Evolutionary conservation across 1,284 basidiomycete species (phyloP).

Genomic region (Sutorius eximius): DNA sequence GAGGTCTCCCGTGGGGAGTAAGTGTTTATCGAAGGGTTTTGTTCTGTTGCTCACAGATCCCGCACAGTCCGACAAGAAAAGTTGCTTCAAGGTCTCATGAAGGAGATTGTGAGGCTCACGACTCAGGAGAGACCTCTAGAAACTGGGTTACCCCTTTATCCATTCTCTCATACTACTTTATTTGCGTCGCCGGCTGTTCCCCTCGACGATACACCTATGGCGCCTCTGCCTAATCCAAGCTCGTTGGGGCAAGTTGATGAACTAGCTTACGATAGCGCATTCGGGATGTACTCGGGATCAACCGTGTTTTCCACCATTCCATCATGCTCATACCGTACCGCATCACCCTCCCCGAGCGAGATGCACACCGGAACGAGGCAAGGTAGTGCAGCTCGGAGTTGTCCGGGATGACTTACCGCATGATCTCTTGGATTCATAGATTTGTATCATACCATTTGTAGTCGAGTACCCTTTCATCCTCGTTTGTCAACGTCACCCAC

Average conservation of each 20-base stretch:
- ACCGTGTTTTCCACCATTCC: slow-evolving; percentile 2
- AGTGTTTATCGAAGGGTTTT: slow-evolving; percentile 32
- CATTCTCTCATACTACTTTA: slow-evolving; percentile 67
- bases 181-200: slow-evolving; percentile 46
- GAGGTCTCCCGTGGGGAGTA: slow-evolving; percentile 80
- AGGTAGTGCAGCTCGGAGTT: slow-evolving; percentile 12
- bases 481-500: neutral
- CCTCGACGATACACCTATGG: slow-evolving; percentile 28
- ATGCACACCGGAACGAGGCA: slow-evolving; percentile 6
- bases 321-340: slow-evolving; percentile 7
- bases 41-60: slow-evolving; percentile 16
- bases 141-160: slow-evolving; percentile 74
- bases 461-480: neutral
- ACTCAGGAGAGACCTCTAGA: slow-evolving; percentile 73
- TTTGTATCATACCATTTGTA: slow-evolving; percentile 11
- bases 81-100: slow-evolving; percentile 78
- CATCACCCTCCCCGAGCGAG: slow-evolving; percentile 9
- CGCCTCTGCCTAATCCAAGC: slow-evolving; percentile 40
- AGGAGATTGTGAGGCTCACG: slow-evolving; percentile 79
- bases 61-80: slow-evolving; percentile 71
- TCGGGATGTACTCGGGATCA: slow-evolving; percentile 14
- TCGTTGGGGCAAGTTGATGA: slow-evolving; percentile 13
- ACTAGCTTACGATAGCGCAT: slow-evolving; percentile 2
- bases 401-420: slow-evolving; percentile 7
- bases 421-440: slow-evolving; percentile 1